Conservation (phyloP, 805 yeast species). For the Hermanozyma aechmeae region DNA sequence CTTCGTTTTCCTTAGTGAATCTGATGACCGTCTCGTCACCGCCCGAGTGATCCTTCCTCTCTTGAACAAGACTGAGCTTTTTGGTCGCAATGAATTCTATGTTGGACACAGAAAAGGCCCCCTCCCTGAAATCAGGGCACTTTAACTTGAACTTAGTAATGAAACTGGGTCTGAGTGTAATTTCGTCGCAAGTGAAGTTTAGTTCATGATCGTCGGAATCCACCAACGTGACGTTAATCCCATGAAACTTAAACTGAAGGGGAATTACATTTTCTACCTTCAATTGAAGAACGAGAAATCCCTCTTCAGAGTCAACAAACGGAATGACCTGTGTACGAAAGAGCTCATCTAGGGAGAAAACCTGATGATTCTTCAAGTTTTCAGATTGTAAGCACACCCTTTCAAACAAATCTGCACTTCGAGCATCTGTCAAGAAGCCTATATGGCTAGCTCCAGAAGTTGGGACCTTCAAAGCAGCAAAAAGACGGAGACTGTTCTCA, state of each 20-base stretch:
- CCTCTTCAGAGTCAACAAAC: constrained; percentile 21
- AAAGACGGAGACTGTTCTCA: constrained; percentile 30
- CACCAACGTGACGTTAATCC: no score
- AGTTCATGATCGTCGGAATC: no score
- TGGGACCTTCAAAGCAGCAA: constrained; percentile 19
- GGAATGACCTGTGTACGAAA: constrained; percentile 29
- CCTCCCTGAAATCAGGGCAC: no score
- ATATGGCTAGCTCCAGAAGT: constrained; percentile 1
- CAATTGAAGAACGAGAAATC: no score
- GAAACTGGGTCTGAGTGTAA: no score
- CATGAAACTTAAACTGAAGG: no score
- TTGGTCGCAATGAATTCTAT: neutral
- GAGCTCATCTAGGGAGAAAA: constrained; percentile 24
- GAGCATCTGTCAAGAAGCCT: neutral
- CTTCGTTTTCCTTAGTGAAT: no score
- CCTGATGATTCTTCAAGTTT: constrained; percentile 10
- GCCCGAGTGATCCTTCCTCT: neutral
- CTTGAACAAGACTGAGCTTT: neutral
- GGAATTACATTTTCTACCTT: no score
- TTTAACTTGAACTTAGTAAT: no score
- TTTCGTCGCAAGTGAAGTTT: no score
- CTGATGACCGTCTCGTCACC: neutral
- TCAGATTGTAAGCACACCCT: constrained; percentile 11
- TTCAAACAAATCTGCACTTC: constrained; percentile 6
- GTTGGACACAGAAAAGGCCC: neutral